Evolutionary conservation across 768 basidiomycete species (phyloP).

Genomic region (Pilatotrama ljubarskyi): DNA sequence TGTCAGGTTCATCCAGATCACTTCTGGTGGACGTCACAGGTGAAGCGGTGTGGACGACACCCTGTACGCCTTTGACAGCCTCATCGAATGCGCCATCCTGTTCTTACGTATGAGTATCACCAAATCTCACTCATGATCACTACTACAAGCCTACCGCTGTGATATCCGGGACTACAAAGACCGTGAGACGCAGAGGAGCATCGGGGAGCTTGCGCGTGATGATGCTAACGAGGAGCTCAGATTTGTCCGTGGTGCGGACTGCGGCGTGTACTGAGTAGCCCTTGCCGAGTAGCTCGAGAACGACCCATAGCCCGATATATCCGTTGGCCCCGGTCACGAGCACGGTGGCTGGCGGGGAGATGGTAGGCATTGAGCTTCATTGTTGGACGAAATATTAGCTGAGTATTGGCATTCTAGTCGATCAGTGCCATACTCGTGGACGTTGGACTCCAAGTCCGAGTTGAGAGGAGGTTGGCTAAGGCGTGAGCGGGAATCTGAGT

Average conservation of each 20-base stretch:
- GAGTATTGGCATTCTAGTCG: no score
- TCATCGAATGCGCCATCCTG: slow-evolving; percentile 65
- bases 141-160: neutral
- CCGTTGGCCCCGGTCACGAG: slow-evolving; percentile 60
- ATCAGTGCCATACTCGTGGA: no score
- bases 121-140: no score
- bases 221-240: slow-evolving; percentile 47
- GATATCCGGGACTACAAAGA: slow-evolving; percentile 5
- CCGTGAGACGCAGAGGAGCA: neutral
- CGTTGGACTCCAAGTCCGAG: no score
- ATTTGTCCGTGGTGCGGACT: slow-evolving; percentile 58
- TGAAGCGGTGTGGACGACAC: slow-evolving; percentile 66
- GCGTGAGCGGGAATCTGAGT: no score
- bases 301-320: slow-evolving; percentile 58
- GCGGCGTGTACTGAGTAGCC: slow-evolving; percentile 64
- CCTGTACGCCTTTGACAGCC: slow-evolving; percentile 72
- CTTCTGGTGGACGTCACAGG: slow-evolving; percentile 52
- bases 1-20: slow-evolving; percentile 45
- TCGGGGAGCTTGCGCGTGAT: slow-evolving; percentile 32
- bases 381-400: no score
- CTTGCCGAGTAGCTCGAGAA: slow-evolving; percentile 49
- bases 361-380: slow-evolving; percentile 40
- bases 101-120: no score
- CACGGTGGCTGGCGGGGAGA: slow-evolving; percentile 34
- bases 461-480: no score